Conservation (phyloP, 2,329 filamentous ascomycete species). For the Myriosclerotinia curreyana region DNA sequence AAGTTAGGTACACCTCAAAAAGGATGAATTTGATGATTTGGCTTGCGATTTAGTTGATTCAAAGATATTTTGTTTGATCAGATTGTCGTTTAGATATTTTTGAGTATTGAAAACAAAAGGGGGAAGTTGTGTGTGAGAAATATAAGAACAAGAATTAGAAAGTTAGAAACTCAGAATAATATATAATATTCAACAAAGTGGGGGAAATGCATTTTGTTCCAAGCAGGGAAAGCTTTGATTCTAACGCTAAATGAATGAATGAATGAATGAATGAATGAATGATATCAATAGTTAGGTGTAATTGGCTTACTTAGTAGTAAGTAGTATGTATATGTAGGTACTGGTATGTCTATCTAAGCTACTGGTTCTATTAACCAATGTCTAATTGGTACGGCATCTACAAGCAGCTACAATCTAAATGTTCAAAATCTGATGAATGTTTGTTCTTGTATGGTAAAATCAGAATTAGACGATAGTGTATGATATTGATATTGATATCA, state of each 20-base stretch:
- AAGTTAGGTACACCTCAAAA: constrained; percentile 5
- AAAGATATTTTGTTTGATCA: background rate
- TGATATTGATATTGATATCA: no score
- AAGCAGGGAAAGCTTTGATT: background rate
- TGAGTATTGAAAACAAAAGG: background rate
- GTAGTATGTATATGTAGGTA: background rate
- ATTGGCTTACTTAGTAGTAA: background rate
- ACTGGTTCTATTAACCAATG: no score
- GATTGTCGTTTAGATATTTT: background rate
- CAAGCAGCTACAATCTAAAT: background rate
- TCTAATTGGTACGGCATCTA: background rate
- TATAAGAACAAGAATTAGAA: background rate
- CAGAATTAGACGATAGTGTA: background rate
- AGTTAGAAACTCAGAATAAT: no score
- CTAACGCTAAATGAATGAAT: background rate
- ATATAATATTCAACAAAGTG: constrained; percentile 14
- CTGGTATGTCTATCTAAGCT: background rate
- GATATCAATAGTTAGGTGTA: background rate
- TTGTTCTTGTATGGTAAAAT: background rate
- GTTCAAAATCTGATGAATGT: no score
- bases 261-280: background rate
- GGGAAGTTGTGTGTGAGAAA: background rate
- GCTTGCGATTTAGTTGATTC: background rate
- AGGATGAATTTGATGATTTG: background rate
- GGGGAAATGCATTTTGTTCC: background rate